These are phyloP conservation scores for Emmonsia crescens DNA, from an alignment of 2,329 filamentous ascomycete genomes.

Conservation along the genomic window DNA sequence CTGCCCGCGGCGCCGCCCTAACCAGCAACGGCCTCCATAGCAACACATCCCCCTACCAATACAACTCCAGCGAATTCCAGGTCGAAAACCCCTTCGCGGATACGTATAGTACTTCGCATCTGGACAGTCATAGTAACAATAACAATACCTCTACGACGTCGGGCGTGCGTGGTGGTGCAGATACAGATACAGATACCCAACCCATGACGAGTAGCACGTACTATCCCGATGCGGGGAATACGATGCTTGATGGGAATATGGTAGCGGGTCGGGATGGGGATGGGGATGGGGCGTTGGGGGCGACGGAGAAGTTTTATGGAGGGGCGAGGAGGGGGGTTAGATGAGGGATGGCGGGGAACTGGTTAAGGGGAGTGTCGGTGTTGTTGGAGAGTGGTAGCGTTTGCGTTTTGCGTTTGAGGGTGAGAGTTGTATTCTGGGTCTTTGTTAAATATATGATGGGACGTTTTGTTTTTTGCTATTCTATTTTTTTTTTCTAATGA, in stretches of 20 bases:
- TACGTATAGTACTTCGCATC: constrained; percentile 13
- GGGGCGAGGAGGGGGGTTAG: not conserved
- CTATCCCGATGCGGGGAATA: constrained; percentile 1
- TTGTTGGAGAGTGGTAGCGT: no score
- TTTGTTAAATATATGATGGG: no score
- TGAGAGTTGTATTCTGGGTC: no score
- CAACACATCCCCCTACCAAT: constrained; percentile 20
- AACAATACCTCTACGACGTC: not conserved
- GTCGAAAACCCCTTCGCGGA: constrained; percentile 35
- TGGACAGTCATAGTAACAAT: not conserved
- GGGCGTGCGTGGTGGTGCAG: not conserved
- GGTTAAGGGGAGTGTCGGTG: no score
- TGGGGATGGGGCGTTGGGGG: not conserved
- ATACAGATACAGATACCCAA: not conserved
- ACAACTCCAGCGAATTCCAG: constrained; percentile 29
- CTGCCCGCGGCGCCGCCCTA: constrained; percentile 11
- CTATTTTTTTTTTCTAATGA: no score
- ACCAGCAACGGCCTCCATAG: not conserved
- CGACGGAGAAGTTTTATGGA: not conserved
- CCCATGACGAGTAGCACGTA: constrained; percentile 5
- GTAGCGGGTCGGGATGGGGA: not conserved
- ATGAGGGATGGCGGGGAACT: not conserved
- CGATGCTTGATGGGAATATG: constrained; percentile 4
- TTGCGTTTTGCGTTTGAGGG: no score
- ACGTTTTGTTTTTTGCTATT: no score